Evolutionary conservation across 2,329 filamentous ascomycete genomes (phyloP).

Genomic region (Colletotrichum karsti): DNA sequence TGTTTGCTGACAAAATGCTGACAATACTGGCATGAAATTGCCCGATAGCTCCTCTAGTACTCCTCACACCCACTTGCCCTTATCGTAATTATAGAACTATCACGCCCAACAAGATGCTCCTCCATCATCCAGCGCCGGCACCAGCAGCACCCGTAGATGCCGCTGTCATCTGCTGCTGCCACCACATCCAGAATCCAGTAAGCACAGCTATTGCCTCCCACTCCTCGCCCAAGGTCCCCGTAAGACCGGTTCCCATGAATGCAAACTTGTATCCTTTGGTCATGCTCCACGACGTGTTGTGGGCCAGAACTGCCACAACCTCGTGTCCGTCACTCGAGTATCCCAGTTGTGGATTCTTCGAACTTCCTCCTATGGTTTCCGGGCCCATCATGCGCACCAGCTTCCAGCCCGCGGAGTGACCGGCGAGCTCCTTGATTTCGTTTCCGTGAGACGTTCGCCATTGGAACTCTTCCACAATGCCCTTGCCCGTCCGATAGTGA

Average conservation of each 20-base stretch:
- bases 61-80: no score
- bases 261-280: constrained; percentile 21
- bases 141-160: neutral
- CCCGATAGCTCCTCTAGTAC: no score
- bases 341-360: neutral
- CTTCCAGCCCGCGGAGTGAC: constrained; percentile 27
- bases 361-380: neutral
- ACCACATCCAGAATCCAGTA: constrained; percentile 20
- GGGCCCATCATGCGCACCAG: constrained; percentile 20
- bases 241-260: constrained; percentile 28
- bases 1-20: no score
- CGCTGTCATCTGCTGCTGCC: neutral
- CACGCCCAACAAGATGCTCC: no score
- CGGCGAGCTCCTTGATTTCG: constrained; percentile 24
- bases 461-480: constrained; percentile 15
- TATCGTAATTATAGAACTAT: no score
- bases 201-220: constrained; percentile 14
- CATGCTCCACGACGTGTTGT: constrained; percentile 24
- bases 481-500: neutral
- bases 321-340: constrained; percentile 29
- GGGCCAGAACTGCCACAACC: constrained; percentile 28
- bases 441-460: constrained; percentile 23
- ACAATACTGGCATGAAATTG: no score
- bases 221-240: constrained; percentile 22
- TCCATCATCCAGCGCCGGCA: no score